phyloP scores from a whole-genome alignment of 768 basidiomycete genomes.

The Boletus reticulatus region DNA sequence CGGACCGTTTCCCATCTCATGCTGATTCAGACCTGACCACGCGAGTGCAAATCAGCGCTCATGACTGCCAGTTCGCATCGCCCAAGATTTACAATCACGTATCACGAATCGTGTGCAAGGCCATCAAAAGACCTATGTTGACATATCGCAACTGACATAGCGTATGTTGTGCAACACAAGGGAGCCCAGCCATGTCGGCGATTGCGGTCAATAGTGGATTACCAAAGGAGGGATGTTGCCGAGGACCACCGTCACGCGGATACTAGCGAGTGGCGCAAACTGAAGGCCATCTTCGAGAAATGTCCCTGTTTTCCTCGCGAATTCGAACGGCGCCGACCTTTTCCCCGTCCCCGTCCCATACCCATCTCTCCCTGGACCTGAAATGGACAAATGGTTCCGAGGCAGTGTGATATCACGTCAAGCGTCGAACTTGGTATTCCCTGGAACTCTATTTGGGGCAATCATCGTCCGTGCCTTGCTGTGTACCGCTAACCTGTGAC shows the following conservation, averaged over 20 bases:
- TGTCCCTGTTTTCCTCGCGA: no score
- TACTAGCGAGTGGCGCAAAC: no score
- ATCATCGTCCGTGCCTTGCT: slow-evolving; percentile 4
- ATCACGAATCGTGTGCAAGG: neutral
- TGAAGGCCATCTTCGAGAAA: no score
- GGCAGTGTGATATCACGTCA: no score
- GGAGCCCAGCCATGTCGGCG: neutral
- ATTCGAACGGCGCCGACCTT: no score
- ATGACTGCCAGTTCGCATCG: neutral
- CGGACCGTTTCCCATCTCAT: neutral
- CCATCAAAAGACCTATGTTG: neutral
- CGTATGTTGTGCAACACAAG: neutral
- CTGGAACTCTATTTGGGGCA: neutral
- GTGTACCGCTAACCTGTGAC: neutral
- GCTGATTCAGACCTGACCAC: neutral
- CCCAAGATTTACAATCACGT: slow-evolving; percentile 1
- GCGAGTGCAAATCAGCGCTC: slow-evolving; percentile 13
- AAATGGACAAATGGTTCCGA: no score
- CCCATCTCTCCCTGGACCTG: no score
- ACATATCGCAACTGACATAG: neutral
- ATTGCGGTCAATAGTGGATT: no score
- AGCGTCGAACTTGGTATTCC: neutral
- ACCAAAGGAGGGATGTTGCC: no score
- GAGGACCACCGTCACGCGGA: no score
- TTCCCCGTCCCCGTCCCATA: no score